phyloP scores from a whole-genome alignment of 345 rosid species.

The Eucalyptus sp. region DNA sequence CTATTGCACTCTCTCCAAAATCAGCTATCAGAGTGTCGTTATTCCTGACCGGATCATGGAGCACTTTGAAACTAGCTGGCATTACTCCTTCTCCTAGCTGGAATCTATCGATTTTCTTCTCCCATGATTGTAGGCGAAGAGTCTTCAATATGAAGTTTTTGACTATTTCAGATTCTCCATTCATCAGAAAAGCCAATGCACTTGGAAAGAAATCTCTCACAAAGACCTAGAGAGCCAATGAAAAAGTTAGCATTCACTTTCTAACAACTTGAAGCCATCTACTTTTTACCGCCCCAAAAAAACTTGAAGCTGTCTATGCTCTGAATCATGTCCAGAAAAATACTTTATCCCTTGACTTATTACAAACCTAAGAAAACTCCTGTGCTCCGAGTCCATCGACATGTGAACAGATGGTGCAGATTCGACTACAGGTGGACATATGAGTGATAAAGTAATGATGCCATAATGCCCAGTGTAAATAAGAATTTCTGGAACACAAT shows the following conservation, averaged over 20 bases:
- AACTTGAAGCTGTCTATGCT: not conserved
- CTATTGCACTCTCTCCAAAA: slow-evolving; percentile 96
- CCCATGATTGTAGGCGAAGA: slow-evolving; percentile 94
- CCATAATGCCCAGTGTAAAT: not conserved
- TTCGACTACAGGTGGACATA: not conserved
- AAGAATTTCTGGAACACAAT: not conserved
- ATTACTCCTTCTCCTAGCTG: slow-evolving; percentile 97
- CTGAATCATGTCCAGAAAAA: not conserved
- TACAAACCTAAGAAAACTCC: not conserved
- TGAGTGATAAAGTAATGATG: not conserved
- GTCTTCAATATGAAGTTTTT: slow-evolving; percentile 85
- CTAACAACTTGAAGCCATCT: too few relatives aligned
- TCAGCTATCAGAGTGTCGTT: slow-evolving; percentile 76
- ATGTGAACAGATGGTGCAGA: not conserved
- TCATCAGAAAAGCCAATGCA: slow-evolving; percentile 83
- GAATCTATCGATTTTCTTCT: slow-evolving; percentile 94
- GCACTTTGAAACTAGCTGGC: slow-evolving; percentile 98
- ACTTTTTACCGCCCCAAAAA: too few relatives aligned
- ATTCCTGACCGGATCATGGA: slow-evolving; percentile 83
- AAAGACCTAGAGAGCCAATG: slow-evolving; percentile 46
- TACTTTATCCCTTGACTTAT: not conserved
- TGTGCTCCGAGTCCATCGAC: not conserved
- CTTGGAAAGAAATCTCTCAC: slow-evolving; percentile 94
- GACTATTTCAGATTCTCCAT: slow-evolving; percentile 77
- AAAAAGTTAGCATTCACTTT: not conserved